Evolutionary conservation across 805 yeast genomes (phyloP).

Genomic region (Zygotorulaspora danielsina): DNA sequence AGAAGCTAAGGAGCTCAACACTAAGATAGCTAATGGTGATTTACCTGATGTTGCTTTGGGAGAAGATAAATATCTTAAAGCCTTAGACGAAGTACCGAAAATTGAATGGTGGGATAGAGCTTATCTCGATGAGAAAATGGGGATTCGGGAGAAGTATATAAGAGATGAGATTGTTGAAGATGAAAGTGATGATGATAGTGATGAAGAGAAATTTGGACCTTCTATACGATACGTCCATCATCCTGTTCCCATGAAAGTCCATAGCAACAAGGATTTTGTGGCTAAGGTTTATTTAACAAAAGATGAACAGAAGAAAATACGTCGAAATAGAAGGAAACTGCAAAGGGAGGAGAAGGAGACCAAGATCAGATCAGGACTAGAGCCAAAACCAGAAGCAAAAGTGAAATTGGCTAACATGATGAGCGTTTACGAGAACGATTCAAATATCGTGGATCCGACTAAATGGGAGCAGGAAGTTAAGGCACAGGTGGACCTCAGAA

Average conservation of each 20-base stretch:
- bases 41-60: conserved; percentile 49
- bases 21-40: conserved; percentile 40
- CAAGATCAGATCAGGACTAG: conserved; percentile 71
- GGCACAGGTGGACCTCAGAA: conserved; percentile 62
- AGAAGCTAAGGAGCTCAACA: conserved; percentile 4
- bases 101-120: conserved; percentile 90
- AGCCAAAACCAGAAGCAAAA: conserved; percentile 86
- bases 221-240: conserved; percentile 75
- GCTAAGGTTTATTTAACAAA: conserved; percentile 63
- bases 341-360: conserved; percentile 70
- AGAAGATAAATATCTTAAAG: conserved; percentile 50
- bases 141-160: conserved; percentile 37
- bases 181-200: conserved; percentile 20
- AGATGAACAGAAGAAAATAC: conserved; percentile 65
- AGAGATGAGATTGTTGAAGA: conserved; percentile 32
- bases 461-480: conserved; percentile 70
- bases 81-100: conserved; percentile 46
- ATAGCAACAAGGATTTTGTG: conserved; percentile 38
- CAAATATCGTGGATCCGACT: conserved; percentile 85
- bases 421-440: conserved; percentile 74
- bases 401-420: conserved; percentile 78
- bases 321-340: conserved; percentile 64
- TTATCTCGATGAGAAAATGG: conserved; percentile 39
- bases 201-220: conserved; percentile 38
- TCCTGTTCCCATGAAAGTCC: conserved; percentile 63